phyloP scores from a whole-genome alignment of 75 land plant genomes.

The Picea glauca region DNA sequence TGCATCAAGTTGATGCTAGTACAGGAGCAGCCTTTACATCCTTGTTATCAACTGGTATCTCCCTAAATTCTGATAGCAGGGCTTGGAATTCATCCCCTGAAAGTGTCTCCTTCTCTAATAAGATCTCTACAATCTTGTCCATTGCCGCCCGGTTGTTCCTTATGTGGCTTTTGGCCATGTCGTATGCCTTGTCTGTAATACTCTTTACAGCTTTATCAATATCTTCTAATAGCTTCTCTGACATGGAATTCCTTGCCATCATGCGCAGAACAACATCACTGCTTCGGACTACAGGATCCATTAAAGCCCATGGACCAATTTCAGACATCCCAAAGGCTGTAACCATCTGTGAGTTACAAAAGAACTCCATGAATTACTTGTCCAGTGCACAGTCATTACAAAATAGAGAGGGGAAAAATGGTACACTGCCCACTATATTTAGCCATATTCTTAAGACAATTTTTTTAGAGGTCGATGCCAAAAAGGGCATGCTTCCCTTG shows the following conservation, averaged over 20 bases:
- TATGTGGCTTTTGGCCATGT: constrained; percentile 60
- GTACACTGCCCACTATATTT: too few relatives aligned
- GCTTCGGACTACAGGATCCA: constrained; percentile 58
- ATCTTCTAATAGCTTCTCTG: constrained; percentile 87
- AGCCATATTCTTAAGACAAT: too few relatives aligned
- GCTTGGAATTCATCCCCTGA: constrained; percentile 82
- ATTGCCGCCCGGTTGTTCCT: constrained; percentile 77
- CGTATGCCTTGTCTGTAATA: constrained; percentile 73
- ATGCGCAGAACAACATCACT: constrained; percentile 79
- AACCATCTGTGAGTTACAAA: constrained; percentile 64
- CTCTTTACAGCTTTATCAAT: constrained; percentile 65
- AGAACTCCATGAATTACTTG: background rate
- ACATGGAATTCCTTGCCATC: constrained; percentile 87
- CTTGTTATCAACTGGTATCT: constrained; percentile 29
- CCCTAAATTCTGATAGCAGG: constrained; percentile 65
- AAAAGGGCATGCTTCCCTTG: too few relatives aligned
- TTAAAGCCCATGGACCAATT: constrained; percentile 86
- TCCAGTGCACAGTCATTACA: background rate
- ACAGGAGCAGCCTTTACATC: background rate
- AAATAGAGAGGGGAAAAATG: too few relatives aligned
- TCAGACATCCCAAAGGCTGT: constrained; percentile 90
- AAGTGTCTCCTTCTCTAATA: constrained; percentile 80
- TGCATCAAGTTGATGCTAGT: constrained; percentile 6
- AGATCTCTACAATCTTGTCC: constrained; percentile 73
- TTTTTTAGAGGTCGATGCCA: too few relatives aligned